Base-by-base conservation (phyloP, 139 green algal genomes). In the Pycnococcus provasolii region DNA sequence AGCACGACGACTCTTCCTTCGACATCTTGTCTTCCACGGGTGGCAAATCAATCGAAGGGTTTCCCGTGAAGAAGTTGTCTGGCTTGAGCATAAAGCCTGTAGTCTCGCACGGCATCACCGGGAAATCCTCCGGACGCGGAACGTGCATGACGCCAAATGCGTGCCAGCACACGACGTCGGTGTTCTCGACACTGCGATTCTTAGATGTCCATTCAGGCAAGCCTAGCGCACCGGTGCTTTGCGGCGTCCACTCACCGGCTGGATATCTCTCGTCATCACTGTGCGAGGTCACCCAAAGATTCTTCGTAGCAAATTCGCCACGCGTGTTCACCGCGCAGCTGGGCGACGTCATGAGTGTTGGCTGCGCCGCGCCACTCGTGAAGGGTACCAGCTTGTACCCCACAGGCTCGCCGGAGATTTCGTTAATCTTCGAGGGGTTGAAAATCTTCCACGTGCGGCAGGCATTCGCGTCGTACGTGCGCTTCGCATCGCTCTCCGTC, bases 1-100 rank as follows among this genome's bases (percentile, higher is more conserved):
- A 54, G 42, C 42, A 67, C 42, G 42, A 42, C 42, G 11, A 13
- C 15, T 67, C 43, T 11, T 57, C 42, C 62, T 71, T 73, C 71
- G 70, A 84, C 11, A 72, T 74, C 4, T 50, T 53, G 73, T 90
- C 84, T 2, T 37, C 51, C 1, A 42, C 40, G 2, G 76, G 80
- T 0, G 87, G 85, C 39, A 95, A 53, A 68, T 95, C 85, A 7
- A 93, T 37, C 3, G 67, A 76, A 4, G 89, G 88, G 79, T 95
- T 95, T 59, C 58, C 68, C 26, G 58, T n/a, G 11, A 79, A 81
- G 65, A 83, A 84, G 5, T 62, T 63, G 62, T 77, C 62, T 3
- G 79, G 67, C 58, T 80, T 82, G 52, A 84, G 67, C 9, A 42
- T 75, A 71, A 84, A 84, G 13, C 78, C 78, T 2, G 64, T 67